phyloP scores from a whole-genome alignment of 2,329 filamentous ascomycete species.

The Ploettnerulaceae sp. region DNA sequence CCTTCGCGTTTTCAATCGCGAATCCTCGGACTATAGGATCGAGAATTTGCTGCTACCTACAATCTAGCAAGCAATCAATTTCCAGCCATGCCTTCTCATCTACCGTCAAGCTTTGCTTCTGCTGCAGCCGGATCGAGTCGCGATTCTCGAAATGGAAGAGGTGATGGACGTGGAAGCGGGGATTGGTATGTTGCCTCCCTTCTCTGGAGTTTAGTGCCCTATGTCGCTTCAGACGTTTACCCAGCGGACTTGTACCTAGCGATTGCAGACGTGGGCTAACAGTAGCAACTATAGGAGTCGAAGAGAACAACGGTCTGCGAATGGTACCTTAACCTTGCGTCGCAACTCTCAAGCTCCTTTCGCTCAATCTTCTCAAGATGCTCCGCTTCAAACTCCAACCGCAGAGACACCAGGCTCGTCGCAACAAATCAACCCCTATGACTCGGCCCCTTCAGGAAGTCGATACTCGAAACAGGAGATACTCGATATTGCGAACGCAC shows the following conservation, averaged over 20 bases:
- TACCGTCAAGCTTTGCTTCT: conserved; percentile 79
- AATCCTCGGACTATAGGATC: conserved; percentile 5
- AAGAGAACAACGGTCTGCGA: conserved; percentile 52
- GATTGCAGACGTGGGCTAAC: no score
- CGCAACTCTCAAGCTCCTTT: conserved; percentile 56
- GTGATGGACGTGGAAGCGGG: conserved; percentile 55
- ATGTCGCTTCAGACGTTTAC: not conserved
- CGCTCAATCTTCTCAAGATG: conserved; percentile 34
- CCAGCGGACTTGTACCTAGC: not conserved
- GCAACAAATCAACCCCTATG: conserved; percentile 31
- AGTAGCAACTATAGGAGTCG: conserved; percentile 53
- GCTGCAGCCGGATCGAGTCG: conserved; percentile 66
- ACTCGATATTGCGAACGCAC: conserved; percentile 63
- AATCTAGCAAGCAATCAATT: conserved; percentile 21
- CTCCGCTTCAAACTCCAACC: conserved; percentile 20
- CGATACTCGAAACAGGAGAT: conserved; percentile 50
- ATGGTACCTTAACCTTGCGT: conserved; percentile 61
- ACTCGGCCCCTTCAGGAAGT: conserved; percentile 36
- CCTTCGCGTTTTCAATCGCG: conserved; percentile 14
- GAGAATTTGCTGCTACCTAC: conserved; percentile 10
- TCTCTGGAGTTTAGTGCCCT: not conserved
- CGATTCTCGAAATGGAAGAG: conserved; percentile 54
- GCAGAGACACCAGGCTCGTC: conserved; percentile 22
- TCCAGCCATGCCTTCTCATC: conserved; percentile 61
- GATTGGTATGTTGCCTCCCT: conserved; percentile 60